These are phyloP conservation scores for Lycium barbarum DNA, from an alignment of 257 asterid species.

Conservation along the genomic window DNA sequence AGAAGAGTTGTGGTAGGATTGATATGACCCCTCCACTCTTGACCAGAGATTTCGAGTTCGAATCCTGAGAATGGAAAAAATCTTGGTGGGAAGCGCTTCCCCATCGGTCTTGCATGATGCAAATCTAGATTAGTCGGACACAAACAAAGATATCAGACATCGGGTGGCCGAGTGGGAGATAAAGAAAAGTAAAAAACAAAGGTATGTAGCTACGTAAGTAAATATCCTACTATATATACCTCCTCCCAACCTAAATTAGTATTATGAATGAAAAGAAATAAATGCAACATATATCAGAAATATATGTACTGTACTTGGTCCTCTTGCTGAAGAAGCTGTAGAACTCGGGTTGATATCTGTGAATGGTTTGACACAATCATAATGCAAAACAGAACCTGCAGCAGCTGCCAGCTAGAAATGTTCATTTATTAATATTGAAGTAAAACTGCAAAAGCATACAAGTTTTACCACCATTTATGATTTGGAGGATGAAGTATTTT, in stretches of 20 bases:
- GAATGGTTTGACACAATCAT: not conserved
- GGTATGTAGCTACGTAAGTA: not conserved
- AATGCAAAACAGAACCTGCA: not conserved
- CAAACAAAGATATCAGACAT: too few species aligned
- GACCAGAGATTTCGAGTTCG: fast-evolving
- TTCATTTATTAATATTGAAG: not conserved
- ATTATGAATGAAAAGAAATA: not conserved
- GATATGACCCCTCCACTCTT: too few species aligned
- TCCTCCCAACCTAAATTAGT: not conserved
- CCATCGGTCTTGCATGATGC: not conserved
- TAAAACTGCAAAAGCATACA: not conserved
- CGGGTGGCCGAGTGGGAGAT: too few species aligned
- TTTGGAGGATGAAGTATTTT: not conserved
- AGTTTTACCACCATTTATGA: not conserved
- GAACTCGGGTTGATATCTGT: conserved; percentile 27
- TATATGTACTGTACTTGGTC: conserved; percentile 33
- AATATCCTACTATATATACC: not conserved
- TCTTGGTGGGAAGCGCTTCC: not conserved
- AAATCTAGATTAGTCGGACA: not conserved
- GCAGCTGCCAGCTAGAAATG: not conserved
- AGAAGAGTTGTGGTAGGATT: too few species aligned
- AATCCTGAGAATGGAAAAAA: not conserved
- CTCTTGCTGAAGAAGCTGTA: conserved; percentile 40
- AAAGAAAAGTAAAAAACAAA: not conserved
- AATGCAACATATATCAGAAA: not conserved